Conservation (phyloP, 2,329 filamentous ascomycete genomes). For the Claviceps cyperi region DNA sequence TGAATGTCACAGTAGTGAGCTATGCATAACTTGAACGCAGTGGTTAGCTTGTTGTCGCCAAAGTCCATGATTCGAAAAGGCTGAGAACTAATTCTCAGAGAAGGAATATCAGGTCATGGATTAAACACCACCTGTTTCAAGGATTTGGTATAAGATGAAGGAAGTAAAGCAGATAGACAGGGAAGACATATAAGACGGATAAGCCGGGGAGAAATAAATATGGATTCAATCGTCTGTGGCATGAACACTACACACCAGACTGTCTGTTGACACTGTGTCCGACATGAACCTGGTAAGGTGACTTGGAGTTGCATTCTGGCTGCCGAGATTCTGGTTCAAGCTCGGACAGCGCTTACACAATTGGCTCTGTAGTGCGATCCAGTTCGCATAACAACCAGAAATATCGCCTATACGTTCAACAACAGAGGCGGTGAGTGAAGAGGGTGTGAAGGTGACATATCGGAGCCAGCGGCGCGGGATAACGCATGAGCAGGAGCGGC, state of each 20-base stretch:
- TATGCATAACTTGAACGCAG: constrained; percentile 44
- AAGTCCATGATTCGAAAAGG: constrained; percentile 13
- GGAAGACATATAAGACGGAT: background rate
- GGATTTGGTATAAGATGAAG: background rate
- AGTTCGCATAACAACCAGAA: constrained; percentile 3
- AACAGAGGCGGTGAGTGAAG: constrained; percentile 6
- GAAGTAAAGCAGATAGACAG: background rate
- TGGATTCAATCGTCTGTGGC: background rate
- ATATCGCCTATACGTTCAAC: constrained; percentile 1
- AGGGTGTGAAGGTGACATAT: constrained; percentile 6
- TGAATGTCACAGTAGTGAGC: constrained; percentile 59
- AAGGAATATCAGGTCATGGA: background rate
- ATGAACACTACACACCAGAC: background rate
- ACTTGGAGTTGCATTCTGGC: background rate
- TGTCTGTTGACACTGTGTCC: background rate
- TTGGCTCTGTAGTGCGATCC: background rate
- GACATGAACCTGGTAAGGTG: constrained; percentile 2
- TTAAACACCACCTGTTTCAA: background rate
- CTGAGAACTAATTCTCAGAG: background rate
- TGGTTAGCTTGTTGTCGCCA: constrained; percentile 18
- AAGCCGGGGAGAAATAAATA: background rate
- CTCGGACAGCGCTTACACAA: background rate
- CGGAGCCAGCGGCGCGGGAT: constrained; percentile 3
- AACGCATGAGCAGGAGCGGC: constrained; percentile 2
- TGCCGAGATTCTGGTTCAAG: background rate